Base-by-base conservation (phyloP, 1,139 yeast species). In the Yamadazyma mexicana region DNA sequence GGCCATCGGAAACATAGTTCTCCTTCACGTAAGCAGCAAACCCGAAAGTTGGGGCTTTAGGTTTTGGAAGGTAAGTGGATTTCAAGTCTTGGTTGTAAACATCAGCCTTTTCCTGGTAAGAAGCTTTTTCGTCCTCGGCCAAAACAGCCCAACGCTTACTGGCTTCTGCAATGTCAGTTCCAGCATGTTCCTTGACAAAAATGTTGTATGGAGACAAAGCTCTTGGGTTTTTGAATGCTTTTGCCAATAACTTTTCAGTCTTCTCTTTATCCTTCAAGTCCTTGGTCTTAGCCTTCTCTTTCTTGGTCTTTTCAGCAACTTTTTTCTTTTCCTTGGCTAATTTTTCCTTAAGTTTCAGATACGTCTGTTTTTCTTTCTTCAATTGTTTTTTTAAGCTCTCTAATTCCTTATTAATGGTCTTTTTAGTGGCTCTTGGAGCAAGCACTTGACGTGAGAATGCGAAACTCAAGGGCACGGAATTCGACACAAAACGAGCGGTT, bases 1-100 rank as follows among this genome's bases (percentile, higher is more conserved):
- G 48, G 20, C 58, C 68, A 35, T 52, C 60, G 16, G 45, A 46
- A 30, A 47, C 49, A 49, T 51, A 66, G 45, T 61, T 57, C 32
- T 63, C 57, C 43, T 62, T 55, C 30, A 69, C 55, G 40, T 49
- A 71, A 23, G 52, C 48, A 24, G 70, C 65, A 50, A 60, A 69
- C 5, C 60, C 59, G 31, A 45, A 45, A 4, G 60, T 53, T 3
- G 73, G 69, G 10, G 55, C 50, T 42, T 59, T 61, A 34, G 75
- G 76, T 45, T 61, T 64, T 5, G 72, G 68, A 3, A 59, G 53
- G 49, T 51, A 68, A 10, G 55, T 45, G 34, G 56, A 42, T 34
- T 48, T 44, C 37, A 52, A 52, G 38, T 58, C 58, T 6, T 53
- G 61, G 46, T 69, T 67, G 47, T 49, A 50, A 25, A 50, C 57